phyloP scores from a whole-genome alignment of 2,329 filamentous ascomycete species.

The Calonectria pteridis region DNA sequence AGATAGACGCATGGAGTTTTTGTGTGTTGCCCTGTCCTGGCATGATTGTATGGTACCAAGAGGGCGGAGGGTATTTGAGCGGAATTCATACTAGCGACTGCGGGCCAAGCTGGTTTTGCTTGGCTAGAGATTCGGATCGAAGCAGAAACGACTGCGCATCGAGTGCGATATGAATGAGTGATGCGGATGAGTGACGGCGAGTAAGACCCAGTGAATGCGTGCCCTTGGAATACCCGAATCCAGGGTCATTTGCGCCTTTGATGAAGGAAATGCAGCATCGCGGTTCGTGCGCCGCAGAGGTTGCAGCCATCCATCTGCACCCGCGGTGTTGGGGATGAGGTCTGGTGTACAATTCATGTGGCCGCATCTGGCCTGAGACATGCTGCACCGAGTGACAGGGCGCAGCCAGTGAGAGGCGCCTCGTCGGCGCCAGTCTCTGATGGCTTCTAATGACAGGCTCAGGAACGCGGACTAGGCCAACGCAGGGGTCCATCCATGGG shows the following conservation, averaged over 20 bases:
- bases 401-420: background rate
- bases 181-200: background rate
- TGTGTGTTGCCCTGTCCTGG: slow-evolving; percentile 25
- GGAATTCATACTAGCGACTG: slow-evolving; percentile 32
- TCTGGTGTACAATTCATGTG: slow-evolving; percentile 39
- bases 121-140: slow-evolving; percentile 17
- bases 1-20: slow-evolving; percentile 33
- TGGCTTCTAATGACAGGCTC: slow-evolving; percentile 1
- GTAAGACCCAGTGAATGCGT: background rate
- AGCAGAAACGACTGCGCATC: background rate
- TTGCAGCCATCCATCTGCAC: background rate
- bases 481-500: background rate
- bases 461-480: slow-evolving; percentile 9
- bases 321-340: slow-evolving; percentile 23
- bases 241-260: background rate
- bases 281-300: background rate
- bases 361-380: slow-evolving; percentile 37
- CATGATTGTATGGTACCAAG: slow-evolving; percentile 28
- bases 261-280: background rate
- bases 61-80: slow-evolving; percentile 25
- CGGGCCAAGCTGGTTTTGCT: slow-evolving; percentile 22
- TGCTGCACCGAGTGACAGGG: slow-evolving; percentile 10
- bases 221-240: background rate
- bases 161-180: background rate
- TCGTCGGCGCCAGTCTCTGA: background rate